Evolutionary conservation across 148 eudicot species (phyloP).

Genomic region (Chenopodium album): DNA sequence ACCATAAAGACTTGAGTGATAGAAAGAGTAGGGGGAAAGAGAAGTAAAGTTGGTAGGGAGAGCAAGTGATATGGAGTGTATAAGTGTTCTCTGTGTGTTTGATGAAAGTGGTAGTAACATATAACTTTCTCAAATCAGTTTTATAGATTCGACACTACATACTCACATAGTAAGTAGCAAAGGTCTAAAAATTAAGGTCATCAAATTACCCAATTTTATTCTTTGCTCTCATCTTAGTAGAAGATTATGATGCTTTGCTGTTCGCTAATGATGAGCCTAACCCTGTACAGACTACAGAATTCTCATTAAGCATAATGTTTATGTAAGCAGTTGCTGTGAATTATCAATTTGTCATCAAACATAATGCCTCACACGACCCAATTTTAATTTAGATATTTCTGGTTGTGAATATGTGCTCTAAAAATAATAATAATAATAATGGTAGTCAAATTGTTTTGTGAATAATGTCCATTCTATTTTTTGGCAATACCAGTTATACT

Average conservation of each 20-base stretch:
- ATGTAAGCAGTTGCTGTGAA: constrained; percentile 1
- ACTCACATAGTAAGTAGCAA: too few relatives aligned
- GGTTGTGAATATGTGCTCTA: not conserved
- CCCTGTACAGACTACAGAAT: constrained; percentile 15
- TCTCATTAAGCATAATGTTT: not conserved
- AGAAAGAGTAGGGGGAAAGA: too few relatives aligned
- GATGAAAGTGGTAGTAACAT: too few relatives aligned
- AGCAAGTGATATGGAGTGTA: too few relatives aligned
- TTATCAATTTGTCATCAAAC: not conserved
- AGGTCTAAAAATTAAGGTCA: too few relatives aligned
- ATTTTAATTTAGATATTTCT: not conserved
- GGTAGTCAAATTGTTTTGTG: not conserved
- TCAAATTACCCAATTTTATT: not conserved
- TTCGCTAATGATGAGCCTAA: constrained; percentile 3
- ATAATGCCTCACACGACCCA: too few relatives aligned
- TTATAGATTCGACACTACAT: too few relatives aligned
- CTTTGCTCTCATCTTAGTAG: constrained; percentile 10
- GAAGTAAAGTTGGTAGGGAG: too few relatives aligned
- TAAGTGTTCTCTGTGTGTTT: too few relatives aligned
- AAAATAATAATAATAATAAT: not conserved
- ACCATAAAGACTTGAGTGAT: too few relatives aligned
- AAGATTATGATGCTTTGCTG: not conserved
- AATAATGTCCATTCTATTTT: constrained; percentile 1
- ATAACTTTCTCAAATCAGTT: too few relatives aligned
- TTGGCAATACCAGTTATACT: not conserved